These are phyloP conservation scores for Neonectria hederae DNA, from an alignment of 2,329 filamentous ascomycete genomes.

Conservation along the genomic window DNA sequence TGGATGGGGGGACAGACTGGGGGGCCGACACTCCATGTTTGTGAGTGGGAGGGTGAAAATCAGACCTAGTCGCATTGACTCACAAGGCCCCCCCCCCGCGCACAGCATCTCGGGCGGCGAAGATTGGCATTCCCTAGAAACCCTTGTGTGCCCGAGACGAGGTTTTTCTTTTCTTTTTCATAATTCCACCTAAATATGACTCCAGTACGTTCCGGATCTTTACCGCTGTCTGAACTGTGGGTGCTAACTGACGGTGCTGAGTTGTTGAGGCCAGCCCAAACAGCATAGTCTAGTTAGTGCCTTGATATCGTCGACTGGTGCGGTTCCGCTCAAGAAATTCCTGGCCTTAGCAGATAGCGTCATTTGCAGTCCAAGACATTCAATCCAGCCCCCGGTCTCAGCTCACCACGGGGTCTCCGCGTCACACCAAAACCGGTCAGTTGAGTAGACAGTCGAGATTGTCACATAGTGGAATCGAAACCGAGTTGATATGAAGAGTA, in stretches of 20 bases:
- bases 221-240: neutral
- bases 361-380: constrained; percentile 27
- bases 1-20: constrained; percentile 7
- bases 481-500: constrained; percentile 1
- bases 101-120: constrained; percentile 6
- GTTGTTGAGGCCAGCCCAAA: constrained; percentile 9
- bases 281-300: constrained; percentile 17
- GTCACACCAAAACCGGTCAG: neutral
- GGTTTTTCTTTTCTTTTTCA: too few relatives aligned
- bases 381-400: constrained; percentile 15
- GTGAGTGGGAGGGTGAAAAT: constrained; percentile 14
- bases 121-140: neutral
- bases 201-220: neutral
- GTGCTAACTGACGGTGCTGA: neutral
- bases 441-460: neutral
- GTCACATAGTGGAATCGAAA: neutral
- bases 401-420: constrained; percentile 11
- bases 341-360: constrained; percentile 33
- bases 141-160: neutral
- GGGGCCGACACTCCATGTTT: constrained; percentile 4
- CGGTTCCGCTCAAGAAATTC: constrained; percentile 32
- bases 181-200: neutral
- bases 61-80: constrained; percentile 9
- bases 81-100: constrained; percentile 7
- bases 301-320: constrained; percentile 18